phyloP scores from a whole-genome alignment of 179 eudicot species.

The Silene noctiflora region DNA sequence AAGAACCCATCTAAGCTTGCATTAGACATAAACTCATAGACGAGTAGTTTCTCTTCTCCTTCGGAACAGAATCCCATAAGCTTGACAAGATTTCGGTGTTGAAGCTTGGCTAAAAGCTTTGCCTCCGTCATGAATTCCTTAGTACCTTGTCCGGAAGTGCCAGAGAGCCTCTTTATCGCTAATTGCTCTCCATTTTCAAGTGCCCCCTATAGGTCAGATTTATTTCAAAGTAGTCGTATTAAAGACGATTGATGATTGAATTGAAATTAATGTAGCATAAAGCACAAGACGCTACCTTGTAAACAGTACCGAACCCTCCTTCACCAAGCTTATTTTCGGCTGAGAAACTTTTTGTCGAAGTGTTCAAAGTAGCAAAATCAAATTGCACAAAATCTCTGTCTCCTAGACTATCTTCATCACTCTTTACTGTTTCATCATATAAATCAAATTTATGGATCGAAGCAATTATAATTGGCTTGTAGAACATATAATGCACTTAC shows the following conservation, averaged over 20 bases:
- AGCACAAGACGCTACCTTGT: constrained; percentile 10
- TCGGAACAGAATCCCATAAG: constrained; percentile 24
- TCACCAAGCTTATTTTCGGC: constrained; percentile 27
- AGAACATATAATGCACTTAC: background rate
- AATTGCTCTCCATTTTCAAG: constrained; percentile 15
- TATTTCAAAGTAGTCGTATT: background rate
- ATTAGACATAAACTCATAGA: constrained; percentile 28
- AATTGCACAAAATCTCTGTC: constrained; percentile 27
- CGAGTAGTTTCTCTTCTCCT: constrained; percentile 25
- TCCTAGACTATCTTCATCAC: constrained; percentile 16
- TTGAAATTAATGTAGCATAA: background rate
- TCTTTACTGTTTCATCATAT: background rate
- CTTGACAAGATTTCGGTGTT: constrained; percentile 32
- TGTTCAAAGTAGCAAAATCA: constrained; percentile 24
- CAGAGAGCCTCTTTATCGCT: constrained; percentile 29
- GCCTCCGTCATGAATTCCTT: constrained; percentile 32
- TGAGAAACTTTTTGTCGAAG: constrained; percentile 22
- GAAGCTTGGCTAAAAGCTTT: constrained; percentile 27
- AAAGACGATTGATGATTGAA: background rate
- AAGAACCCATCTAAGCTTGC: constrained; percentile 24
- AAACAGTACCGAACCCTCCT: constrained; percentile 37
- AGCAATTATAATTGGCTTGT: no score
- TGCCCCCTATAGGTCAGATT: background rate
- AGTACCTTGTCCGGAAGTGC: constrained; percentile 27
- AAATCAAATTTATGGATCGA: no score